These are phyloP conservation scores for Comarum palustre DNA, from an alignment of 306 rosid genomes.

Conservation along the genomic window DNA sequence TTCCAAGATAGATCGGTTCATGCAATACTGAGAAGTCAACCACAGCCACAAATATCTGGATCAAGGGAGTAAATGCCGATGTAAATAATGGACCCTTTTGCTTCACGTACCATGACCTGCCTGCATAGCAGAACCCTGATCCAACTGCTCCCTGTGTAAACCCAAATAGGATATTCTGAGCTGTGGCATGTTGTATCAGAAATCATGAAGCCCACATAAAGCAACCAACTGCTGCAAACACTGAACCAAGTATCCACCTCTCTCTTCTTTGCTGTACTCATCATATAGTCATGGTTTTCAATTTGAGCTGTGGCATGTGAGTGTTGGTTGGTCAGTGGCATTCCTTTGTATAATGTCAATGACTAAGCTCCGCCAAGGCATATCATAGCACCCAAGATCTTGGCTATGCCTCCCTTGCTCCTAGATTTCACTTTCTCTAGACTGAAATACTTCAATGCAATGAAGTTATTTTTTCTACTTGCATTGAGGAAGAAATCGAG, in stretches of 20 bases:
- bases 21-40: conserved; percentile 57
- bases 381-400: conserved; percentile 52
- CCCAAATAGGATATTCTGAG: not conserved
- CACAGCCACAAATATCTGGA: conserved; percentile 64
- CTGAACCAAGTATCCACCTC: conserved; percentile 64
- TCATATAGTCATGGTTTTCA: conserved; percentile 3
- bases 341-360: conserved; percentile 67
- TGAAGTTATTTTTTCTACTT: not conserved
- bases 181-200: conserved; percentile 61
- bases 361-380: conserved; percentile 63
- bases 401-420: conserved; percentile 62
- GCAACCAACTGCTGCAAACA: conserved; percentile 48
- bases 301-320: conserved; percentile 16
- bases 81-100: conserved; percentile 80
- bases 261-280: conserved; percentile 19
- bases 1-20: conserved; percentile 76
- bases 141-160: conserved; percentile 73
- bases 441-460: conserved; percentile 33
- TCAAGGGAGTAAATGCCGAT: conserved; percentile 68
- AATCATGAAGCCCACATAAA: conserved; percentile 90
- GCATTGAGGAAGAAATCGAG: not conserved
- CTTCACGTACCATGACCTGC: conserved; percentile 91
- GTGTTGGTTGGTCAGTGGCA: conserved; percentile 39
- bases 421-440: conserved; percentile 62
- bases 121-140: conserved; percentile 85